Evolutionary conservation across 1,284 basidiomycete genomes (phyloP).

Genomic region (Schizophyllum amplum): DNA sequence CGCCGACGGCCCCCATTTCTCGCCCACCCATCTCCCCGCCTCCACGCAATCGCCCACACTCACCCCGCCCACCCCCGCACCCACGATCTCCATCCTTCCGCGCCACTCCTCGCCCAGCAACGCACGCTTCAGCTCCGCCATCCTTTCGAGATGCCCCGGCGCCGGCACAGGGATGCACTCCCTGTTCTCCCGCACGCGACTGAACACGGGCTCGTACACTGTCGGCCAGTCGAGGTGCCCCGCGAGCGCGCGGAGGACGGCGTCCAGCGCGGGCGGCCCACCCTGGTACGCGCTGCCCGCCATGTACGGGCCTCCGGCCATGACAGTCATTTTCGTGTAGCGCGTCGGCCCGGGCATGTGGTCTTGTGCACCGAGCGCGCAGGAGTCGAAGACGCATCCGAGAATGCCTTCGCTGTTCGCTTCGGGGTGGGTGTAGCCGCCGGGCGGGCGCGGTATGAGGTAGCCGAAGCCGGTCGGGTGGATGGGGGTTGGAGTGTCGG

Average conservation of each 20-base stretch:
- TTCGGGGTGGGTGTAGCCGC: conserved; percentile 31
- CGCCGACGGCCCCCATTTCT: conserved; percentile 19
- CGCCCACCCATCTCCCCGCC: conserved; percentile 53
- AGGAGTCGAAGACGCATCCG: conserved; percentile 82
- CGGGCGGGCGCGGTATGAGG: conserved; percentile 73
- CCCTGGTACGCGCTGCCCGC: conserved; percentile 14
- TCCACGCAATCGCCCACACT: conserved; percentile 88
- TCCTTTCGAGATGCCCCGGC: conserved; percentile 67
- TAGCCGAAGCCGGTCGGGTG: conserved; percentile 91
- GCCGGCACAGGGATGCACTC: conserved; percentile 81
- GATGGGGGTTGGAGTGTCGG: conserved; percentile 36
- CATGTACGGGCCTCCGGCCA: conserved; percentile 83
- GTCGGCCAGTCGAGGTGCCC: conserved; percentile 51
- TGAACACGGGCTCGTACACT: conserved; percentile 39
- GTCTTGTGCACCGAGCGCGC: conserved; percentile 66
- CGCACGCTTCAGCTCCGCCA: conserved; percentile 49
- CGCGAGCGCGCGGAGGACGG: conserved; percentile 23
- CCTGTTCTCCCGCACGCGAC: conserved; percentile 47
- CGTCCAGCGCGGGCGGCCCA: conserved; percentile 23
- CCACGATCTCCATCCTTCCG: conserved; percentile 65
- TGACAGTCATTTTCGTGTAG: conserved; percentile 77
- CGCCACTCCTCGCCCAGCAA: conserved; percentile 41
- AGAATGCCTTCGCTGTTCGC: conserved; percentile 49
- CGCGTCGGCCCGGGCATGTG: conserved; percentile 19
- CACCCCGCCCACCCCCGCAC: conserved; percentile 84